Percentiles rank a stretch among this genome's conserved stretches.
Evolutionary conservation across 208 protist species (phyloP).

Genomic region (Leishmania tarentolae): DNA sequence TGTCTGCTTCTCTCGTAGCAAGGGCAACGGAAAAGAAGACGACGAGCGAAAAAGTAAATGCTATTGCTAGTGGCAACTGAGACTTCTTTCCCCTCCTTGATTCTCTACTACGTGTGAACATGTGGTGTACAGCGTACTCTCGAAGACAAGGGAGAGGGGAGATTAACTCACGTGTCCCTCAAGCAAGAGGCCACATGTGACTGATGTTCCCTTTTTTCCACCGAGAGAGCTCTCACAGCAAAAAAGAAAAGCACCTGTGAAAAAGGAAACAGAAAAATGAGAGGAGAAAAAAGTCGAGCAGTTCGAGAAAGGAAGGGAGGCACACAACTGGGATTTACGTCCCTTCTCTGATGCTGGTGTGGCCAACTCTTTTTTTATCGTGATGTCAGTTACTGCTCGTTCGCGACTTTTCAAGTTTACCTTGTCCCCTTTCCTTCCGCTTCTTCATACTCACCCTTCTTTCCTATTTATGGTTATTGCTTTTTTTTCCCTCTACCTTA

Average conservation of each 20-base stretch:
- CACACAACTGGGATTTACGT: no score
- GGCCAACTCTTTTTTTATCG: neutral
- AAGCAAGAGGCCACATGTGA: neutral
- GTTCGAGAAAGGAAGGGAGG: neutral
- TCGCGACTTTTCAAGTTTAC: neutral
- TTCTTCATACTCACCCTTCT: neutral
- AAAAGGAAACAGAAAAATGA: neutral
- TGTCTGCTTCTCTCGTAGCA: neutral
- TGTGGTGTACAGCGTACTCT: neutral
- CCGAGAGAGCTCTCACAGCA: neutral
- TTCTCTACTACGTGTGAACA: conserved; percentile 1
- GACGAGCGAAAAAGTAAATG: neutral
- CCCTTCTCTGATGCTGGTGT: neutral
- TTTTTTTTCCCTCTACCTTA: neutral
- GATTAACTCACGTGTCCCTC: neutral
- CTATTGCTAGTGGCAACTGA: neutral
- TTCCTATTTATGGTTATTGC: no score
- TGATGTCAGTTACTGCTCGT: neutral
- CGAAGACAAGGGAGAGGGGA: neutral
- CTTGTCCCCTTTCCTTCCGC: neutral
- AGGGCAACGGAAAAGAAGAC: neutral
- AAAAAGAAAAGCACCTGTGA: neutral
- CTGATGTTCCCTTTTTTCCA: neutral
- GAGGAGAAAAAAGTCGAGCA: neutral
- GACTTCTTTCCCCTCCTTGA: neutral